phyloP scores from a whole-genome alignment of 2,329 filamentous ascomycete genomes.

The Claviceps sp. region DNA sequence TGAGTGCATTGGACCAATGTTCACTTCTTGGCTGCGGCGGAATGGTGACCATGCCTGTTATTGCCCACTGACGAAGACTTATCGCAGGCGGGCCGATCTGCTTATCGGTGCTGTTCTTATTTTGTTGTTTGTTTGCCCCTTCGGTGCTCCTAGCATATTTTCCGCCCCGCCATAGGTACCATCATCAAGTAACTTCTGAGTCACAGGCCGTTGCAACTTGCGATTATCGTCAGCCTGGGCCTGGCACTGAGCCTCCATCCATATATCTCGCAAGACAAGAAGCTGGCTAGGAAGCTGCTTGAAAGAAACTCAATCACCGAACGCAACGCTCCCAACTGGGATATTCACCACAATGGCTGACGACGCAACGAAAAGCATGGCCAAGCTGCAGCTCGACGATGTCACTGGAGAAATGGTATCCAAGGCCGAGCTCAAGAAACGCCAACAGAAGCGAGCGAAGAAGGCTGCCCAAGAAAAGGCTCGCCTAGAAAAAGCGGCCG shows the following conservation, averaged over 20 bases:
- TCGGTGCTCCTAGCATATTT: neutral
- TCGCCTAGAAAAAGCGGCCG: constrained; percentile 70
- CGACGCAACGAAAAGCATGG: constrained; percentile 31
- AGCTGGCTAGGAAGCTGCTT: neutral
- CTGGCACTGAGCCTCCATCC: neutral
- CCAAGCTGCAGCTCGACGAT: constrained; percentile 48
- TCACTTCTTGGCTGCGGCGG: no score
- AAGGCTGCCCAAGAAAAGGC: constrained; percentile 51
- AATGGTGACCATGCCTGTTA: no score
- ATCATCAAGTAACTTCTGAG: neutral
- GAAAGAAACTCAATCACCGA: neutral
- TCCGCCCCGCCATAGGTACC: neutral
- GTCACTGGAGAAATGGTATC: constrained; percentile 53
- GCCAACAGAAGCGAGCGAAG: constrained; percentile 42
- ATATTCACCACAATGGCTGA: constrained; percentile 29
- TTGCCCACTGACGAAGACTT: neutral
- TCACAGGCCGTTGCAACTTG: neutral
- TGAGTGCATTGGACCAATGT: no score
- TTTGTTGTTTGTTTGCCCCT: neutral
- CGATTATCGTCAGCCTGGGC: neutral
- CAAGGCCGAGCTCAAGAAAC: constrained; percentile 48
- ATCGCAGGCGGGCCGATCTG: neutral
- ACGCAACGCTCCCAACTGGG: neutral
- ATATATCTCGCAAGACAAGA: neutral
- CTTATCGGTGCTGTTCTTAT: neutral